Evolutionary conservation across 225 moss, liverwort and hornwort species (phyloP).

Genomic region (Antitrichia curtipendula): DNA sequence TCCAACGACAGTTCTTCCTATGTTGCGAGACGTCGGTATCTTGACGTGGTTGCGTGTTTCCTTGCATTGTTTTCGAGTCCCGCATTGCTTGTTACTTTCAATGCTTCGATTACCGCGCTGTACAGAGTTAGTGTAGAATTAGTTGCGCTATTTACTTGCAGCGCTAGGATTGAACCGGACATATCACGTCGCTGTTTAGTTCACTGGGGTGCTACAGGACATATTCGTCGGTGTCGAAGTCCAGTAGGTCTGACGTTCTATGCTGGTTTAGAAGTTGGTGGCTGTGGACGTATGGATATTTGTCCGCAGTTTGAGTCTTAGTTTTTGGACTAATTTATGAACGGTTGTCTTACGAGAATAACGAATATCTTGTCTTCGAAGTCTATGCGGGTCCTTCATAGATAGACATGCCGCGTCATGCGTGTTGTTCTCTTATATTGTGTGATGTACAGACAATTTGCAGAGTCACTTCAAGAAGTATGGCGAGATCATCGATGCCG

Average conservation of each 20-base stretch:
- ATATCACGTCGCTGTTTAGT: background rate
- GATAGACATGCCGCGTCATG: background rate
- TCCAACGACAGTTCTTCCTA: no score
- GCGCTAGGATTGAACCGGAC: background rate
- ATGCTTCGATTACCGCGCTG: background rate
- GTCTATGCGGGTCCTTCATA: background rate
- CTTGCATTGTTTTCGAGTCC: background rate
- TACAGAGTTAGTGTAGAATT: background rate
- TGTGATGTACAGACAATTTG: slow-evolving; percentile 19
- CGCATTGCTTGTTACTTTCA: background rate
- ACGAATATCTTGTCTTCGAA: no score
- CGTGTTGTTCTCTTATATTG: background rate
- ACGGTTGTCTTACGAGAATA: background rate
- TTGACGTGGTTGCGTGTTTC: background rate
- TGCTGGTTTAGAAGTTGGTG: background rate
- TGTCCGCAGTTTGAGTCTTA: background rate
- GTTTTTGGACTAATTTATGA: background rate
- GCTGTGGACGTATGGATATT: background rate
- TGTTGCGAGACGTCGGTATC: no score
- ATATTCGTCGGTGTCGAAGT: background rate
- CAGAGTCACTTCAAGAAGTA: slow-evolving; percentile 96
- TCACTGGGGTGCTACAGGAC: background rate
- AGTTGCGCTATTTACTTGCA: background rate
- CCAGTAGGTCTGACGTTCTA: background rate
- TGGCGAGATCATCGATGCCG: slow-evolving; percentile 97